phyloP scores from a whole-genome alignment of 2,329 filamentous ascomycete species.

The Claviceps pazoutovae region DNA sequence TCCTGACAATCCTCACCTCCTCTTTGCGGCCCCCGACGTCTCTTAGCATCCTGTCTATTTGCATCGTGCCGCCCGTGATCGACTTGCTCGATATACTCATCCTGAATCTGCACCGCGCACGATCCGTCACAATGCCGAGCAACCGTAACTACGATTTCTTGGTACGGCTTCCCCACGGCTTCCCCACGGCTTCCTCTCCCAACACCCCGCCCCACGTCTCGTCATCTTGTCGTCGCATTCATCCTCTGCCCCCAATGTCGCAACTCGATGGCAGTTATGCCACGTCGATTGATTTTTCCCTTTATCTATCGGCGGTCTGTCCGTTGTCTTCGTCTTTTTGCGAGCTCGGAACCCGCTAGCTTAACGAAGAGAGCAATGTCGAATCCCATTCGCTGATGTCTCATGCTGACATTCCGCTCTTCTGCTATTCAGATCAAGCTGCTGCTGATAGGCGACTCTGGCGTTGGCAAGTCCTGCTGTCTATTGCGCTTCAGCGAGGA shows the following conservation, averaged over 20 bases:
- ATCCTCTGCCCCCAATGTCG: not conserved
- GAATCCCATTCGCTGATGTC: not conserved
- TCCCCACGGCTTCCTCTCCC: constrained; percentile 1
- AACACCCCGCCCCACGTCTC: constrained; percentile 7
- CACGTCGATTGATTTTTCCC: not conserved
- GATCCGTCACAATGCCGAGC: constrained; percentile 62
- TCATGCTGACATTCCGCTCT: constrained; percentile 5
- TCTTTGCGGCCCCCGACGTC: not conserved
- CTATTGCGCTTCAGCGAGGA: constrained; percentile 93
- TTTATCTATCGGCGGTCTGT: not conserved
- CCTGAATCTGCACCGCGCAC: constrained; percentile 4
- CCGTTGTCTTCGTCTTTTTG: not conserved
- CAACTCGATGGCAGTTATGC: not conserved
- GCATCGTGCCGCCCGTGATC: not conserved
- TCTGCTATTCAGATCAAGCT: constrained; percentile 65
- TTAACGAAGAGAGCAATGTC: not conserved
- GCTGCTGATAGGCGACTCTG: constrained; percentile 89
- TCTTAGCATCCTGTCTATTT: not conserved
- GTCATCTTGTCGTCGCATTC: not conserved
- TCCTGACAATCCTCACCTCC: not conserved
- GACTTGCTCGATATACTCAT: not conserved
- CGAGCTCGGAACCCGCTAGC: not conserved
- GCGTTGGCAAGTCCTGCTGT: constrained; percentile 95
- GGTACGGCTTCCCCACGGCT: constrained; percentile 46
- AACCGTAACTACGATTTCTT: constrained; percentile 99